Conservation (phyloP, 2,329 filamentous ascomycete genomes). For the Ophiocordyceps sinensis region DNA sequence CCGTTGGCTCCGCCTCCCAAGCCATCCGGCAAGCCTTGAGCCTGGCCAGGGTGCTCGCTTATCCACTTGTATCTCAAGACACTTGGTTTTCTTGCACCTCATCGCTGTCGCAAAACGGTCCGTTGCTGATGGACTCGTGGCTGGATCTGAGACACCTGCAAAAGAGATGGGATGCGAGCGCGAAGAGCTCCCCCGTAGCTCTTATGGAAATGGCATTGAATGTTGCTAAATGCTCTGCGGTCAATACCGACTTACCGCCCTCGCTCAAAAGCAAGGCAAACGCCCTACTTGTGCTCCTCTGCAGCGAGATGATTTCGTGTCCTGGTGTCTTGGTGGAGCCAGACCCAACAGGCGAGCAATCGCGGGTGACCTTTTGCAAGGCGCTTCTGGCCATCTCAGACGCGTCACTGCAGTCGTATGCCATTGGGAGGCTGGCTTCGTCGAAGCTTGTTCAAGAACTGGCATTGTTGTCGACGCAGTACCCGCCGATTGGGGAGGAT, state of each 20-base stretch:
- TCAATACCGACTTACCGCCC: slow-evolving; percentile 4
- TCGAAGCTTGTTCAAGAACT: slow-evolving; percentile 29
- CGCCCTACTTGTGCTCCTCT: slow-evolving; percentile 25
- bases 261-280: slow-evolving; percentile 20
- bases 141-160: slow-evolving; percentile 26
- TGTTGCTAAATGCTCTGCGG: slow-evolving; percentile 12
- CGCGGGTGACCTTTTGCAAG: slow-evolving; percentile 20
- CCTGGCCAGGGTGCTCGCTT: slow-evolving; percentile 28
- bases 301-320: slow-evolving; percentile 22
- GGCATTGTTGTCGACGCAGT: slow-evolving; percentile 18
- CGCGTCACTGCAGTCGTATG: slow-evolving; percentile 16
- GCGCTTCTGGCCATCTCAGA: slow-evolving; percentile 23
- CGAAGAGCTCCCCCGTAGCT: slow-evolving; percentile 16
- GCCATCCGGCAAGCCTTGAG: slow-evolving; percentile 30
- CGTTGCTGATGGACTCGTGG: slow-evolving; percentile 36
- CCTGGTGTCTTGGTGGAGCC: slow-evolving; percentile 16
- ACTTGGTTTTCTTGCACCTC: slow-evolving; percentile 15
- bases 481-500: slow-evolving; percentile 14
- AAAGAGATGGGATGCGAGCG: slow-evolving; percentile 19
- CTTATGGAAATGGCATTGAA: slow-evolving; percentile 23
- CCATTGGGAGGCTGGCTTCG: slow-evolving; percentile 23
- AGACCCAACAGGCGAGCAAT: slow-evolving; percentile 12
- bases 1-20: slow-evolving; percentile 24
- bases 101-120: slow-evolving; percentile 23
- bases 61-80: slow-evolving; percentile 21